Base-by-base conservation (phyloP, 192 early-diverging fungal genomes). In the Backusella morwellensis region DNA sequence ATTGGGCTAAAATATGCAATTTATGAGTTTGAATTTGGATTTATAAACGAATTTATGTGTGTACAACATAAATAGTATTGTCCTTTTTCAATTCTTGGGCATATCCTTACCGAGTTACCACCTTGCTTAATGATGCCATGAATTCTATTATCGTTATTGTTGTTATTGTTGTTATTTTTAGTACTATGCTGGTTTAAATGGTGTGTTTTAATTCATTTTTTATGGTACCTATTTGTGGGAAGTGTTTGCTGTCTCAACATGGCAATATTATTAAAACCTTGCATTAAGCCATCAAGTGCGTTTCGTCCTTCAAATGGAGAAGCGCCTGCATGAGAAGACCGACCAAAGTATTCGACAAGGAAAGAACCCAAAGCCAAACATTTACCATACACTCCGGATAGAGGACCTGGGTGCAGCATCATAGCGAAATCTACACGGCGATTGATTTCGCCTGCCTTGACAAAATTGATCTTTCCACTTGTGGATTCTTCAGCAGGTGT, bases 381-480 rank as follows among this genome's bases (percentile, higher is more conserved):
- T 23, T 35, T 23, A 36, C 34, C 47, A 66, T 69, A 82, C 0
- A 78, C 23, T 36, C 85, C 59, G 69, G 89, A 84, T 14, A 19
- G 26, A 11, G 63, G 41, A 26, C 38, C 34, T 38, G 80, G 80
- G 35, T 81, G 80, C 40, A 91, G 75, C 94, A 97, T 97, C 86
- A 95, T 81, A 72, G 90, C 86, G n/a, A 91, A 75, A 72, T 94
- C 93, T 35, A 88, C 77, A 26, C 78, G 75, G 73, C 84, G 85
- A 19, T 92, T 81, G 79, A 95, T 92, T 6, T 89, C 90, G 8
- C 90, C 90, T 4, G 80, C 70, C 23, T 92, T 73, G 9, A 93
- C 83, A 80, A 95, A 85, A 7, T 72, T 80, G 40, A 93, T 88
- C 76, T 97, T 97, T 38, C 94, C 95, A 68, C 90, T 90, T 7